Percentiles rank a stretch among this genome's conserved stretches.
These are phyloP conservation scores for Nidularia pulvinata DNA, from an alignment of 768 basidiomycete genomes.

Conservation along the genomic window DNA sequence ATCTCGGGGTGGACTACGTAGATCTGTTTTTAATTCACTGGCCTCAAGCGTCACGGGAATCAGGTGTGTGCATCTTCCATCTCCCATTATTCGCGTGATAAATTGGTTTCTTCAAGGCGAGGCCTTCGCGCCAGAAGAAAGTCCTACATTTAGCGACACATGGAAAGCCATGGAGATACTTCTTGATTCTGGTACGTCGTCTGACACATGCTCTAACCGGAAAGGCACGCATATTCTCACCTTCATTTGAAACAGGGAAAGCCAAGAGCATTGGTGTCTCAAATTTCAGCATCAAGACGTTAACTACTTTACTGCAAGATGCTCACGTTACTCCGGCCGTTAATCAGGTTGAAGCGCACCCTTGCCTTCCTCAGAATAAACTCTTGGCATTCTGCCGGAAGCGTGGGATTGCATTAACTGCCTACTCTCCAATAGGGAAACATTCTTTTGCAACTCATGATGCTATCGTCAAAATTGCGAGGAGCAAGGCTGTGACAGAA, in stretches of 20 bases:
- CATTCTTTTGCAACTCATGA: slow-evolving; percentile 26
- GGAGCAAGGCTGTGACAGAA: slow-evolving; percentile 25
- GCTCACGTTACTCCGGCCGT: slow-evolving; percentile 46
- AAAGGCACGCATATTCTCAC: slow-evolving; percentile 6
- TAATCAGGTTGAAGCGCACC: slow-evolving; percentile 62
- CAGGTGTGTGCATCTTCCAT: not conserved
- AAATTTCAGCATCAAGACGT: slow-evolving; percentile 52
- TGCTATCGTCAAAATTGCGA: slow-evolving; percentile 25
- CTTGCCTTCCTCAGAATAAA: slow-evolving; percentile 51
- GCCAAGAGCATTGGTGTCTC: slow-evolving; percentile 54
- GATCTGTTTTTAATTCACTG: slow-evolving; percentile 33
- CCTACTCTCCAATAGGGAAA: slow-evolving; percentile 44
- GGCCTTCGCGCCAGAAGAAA: slow-evolving; percentile 10
- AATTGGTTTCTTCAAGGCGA: not conserved
- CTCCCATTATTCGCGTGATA: not conserved
- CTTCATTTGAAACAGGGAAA: slow-evolving; percentile 23
- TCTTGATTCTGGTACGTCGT: slow-evolving; percentile 15
- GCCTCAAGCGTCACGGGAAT: slow-evolving; percentile 9
- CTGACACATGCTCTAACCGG: not conserved
- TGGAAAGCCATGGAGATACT: slow-evolving; percentile 24
- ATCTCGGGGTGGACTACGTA: slow-evolving; percentile 36
- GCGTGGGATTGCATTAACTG: slow-evolving; percentile 48
- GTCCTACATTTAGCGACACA: slow-evolving; percentile 18
- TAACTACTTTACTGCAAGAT: slow-evolving; percentile 35
- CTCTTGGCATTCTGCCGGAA: slow-evolving; percentile 45